Evolutionary conservation across 345 rosid species (phyloP), one percentile per base, ranked within the genome.

Genomic region (Rubroshorea leprosula): DNA sequence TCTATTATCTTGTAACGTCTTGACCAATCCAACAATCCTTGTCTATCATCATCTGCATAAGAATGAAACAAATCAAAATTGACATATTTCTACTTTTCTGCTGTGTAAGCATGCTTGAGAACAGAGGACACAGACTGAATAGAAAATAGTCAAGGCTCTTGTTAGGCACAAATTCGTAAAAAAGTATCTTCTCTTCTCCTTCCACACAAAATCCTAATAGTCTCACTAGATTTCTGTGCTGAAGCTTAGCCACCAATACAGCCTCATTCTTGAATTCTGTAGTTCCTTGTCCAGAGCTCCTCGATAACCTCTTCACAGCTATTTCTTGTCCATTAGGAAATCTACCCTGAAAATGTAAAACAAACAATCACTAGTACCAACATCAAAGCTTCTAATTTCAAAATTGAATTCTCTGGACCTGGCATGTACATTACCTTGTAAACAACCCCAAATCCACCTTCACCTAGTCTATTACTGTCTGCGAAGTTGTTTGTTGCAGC

Each of bases 1-100:
- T 54, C 52, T 1, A 78, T 76, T 3, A 80, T 80, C 18, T 74
- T 74, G 45, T 63, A 71, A 4, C 88, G 71, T 14, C 21, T 64
- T 11, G 60, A 23, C 96, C 96, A 88, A 38, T 76, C 72, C 62
- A 85, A 39, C 19, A 54, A 53, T 27, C 58, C 19, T 43, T 66
- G 71, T 47, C 64, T 73, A 17, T 48, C 65, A 0, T 66, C 51
- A 57, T 80, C 92, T 85, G 60, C 25, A 19, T 17, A 12, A 20
- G 17, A 49, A 22, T n/a, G 21, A 47, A 47, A 6, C 7, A 49
- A 3, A 35, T 35, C 41, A 29, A 9, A 29, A 3, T 29, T 29
- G 9, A n/a, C n/a, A 3, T 29, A 29, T 9, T 29, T 29, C 35
- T 29, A 3, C 35, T 29, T 9, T 29, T 29, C 35, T 29, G 9